Evolutionary conservation across 306 rosid species (phyloP).

Genomic region (Glycine latifolia): DNA sequence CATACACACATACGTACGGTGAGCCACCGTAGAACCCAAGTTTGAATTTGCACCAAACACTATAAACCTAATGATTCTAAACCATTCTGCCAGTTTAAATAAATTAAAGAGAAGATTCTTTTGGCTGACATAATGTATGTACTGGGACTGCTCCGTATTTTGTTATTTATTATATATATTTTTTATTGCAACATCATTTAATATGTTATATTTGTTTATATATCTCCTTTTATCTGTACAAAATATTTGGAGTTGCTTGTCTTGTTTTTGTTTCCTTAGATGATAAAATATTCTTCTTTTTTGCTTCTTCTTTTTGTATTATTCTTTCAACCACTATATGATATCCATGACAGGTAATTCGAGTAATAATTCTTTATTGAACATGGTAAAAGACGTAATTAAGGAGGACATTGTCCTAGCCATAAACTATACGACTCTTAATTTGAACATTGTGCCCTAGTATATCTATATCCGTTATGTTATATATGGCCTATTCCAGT

Average conservation of each 20-base stretch:
- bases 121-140: conserved; percentile 2
- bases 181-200: neutral
- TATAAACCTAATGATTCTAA: conserved; percentile 24
- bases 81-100: neutral
- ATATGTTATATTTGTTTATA: neutral
- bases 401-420: neutral
- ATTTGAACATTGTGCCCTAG: neutral
- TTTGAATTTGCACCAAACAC: conserved; percentile 38
- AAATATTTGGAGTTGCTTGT: neutral
- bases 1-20: conserved; percentile 38
- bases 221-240: neutral
- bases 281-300: neutral
- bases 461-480: neutral
- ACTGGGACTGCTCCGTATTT: neutral
- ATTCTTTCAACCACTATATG: conserved; percentile 5
- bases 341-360: neutral
- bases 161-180: neutral
- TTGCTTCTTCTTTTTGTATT: conserved; percentile 4
- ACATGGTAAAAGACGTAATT: neutral
- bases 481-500: too few species aligned
- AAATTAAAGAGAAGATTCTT: neutral
- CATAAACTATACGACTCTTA: neutral
- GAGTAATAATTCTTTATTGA: neutral
- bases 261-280: neutral
- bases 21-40: conserved; percentile 30